A percentile compares a stretch with the other conserved stretches of the same genome.
These are phyloP conservation scores for Pseudogymnoascus sp. DNA, from an alignment of 2,329 filamentous ascomycete genomes.

Conservation along the genomic window DNA sequence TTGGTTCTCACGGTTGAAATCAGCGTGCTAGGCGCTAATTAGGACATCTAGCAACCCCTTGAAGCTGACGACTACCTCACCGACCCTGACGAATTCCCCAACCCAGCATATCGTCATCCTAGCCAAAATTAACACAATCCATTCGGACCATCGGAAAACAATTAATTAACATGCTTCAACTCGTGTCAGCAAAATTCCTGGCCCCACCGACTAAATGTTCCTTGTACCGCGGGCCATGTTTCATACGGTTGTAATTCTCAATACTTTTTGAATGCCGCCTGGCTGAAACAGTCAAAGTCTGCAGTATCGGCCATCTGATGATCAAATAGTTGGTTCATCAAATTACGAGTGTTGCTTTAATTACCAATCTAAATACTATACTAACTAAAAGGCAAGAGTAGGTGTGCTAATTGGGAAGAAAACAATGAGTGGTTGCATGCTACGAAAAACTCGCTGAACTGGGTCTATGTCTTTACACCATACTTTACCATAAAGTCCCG, in stretches of 20 bases:
- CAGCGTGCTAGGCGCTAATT: not conserved
- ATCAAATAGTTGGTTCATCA: constrained; percentile 34
- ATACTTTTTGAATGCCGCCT: constrained; percentile 40
- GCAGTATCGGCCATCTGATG: constrained; percentile 41
- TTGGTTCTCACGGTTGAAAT: not conserved
- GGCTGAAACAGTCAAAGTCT: constrained; percentile 44
- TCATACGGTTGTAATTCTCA: constrained; percentile 43
- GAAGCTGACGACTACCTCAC: not conserved
- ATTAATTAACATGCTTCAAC: constrained; percentile 27
- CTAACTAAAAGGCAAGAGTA: too few relatives aligned
- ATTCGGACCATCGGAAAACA: not conserved
- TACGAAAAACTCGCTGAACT: not conserved
- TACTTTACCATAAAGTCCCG: not conserved
- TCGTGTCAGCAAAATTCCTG: constrained; percentile 45
- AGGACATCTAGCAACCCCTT: not conserved
- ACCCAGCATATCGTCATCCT: not conserved
- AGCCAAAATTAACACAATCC: not conserved
- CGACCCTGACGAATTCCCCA: not conserved
- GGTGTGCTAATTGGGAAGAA: too few relatives aligned
- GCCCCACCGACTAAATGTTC: constrained; percentile 31
- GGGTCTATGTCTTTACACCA: not conserved
- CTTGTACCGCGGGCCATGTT: constrained; percentile 44
- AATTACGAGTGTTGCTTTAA: not conserved
- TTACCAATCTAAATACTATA: not conserved
- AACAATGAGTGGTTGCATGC: too few relatives aligned